A percentile compares a stretch with the other conserved stretches of the same genome.
phyloP scores from a whole-genome alignment of 345 rosid species.

The Citrus australasica region DNA sequence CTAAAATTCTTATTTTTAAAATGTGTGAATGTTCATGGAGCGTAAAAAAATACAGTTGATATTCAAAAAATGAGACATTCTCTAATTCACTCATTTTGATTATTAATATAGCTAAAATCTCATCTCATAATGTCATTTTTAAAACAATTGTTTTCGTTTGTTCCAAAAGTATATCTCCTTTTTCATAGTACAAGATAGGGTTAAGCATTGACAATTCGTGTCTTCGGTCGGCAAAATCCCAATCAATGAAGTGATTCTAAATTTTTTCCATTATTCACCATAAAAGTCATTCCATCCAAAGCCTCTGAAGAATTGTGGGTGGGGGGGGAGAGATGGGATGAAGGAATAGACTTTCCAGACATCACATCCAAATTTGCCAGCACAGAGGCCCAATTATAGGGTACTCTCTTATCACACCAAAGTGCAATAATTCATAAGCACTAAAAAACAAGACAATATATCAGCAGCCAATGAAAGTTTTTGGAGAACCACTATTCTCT shows the following conservation, averaged over 20 bases:
- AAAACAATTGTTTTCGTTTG: not conserved
- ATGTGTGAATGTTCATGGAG: not conserved
- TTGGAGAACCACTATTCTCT: constrained; percentile 1
- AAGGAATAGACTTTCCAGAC: not conserved
- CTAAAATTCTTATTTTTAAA: not conserved
- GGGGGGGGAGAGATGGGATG: too few relatives aligned
- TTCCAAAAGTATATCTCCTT: not conserved
- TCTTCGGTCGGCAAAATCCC: not conserved
- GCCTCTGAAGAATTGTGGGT: too few relatives aligned
- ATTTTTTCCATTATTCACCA: rapidly evolving
- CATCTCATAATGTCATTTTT: too few relatives aligned
- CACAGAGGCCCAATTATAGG: constrained; percentile 12
- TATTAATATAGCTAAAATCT: too few relatives aligned
- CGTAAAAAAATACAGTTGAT: too few relatives aligned
- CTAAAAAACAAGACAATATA: not conserved
- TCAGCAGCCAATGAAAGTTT: not conserved
- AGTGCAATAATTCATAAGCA: constrained; percentile 12
- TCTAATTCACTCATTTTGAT: too few relatives aligned
- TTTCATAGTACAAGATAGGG: not conserved
- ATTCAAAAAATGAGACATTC: too few relatives aligned
- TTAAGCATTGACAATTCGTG: not conserved
- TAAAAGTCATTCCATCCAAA: not conserved
- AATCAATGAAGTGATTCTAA: too few relatives aligned
- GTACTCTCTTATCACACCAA: not conserved
- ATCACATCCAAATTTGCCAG: constrained; percentile 9